Conservation (phyloP, 2,329 filamentous ascomycete genomes). For the Colletotrichum lentis region DNA sequence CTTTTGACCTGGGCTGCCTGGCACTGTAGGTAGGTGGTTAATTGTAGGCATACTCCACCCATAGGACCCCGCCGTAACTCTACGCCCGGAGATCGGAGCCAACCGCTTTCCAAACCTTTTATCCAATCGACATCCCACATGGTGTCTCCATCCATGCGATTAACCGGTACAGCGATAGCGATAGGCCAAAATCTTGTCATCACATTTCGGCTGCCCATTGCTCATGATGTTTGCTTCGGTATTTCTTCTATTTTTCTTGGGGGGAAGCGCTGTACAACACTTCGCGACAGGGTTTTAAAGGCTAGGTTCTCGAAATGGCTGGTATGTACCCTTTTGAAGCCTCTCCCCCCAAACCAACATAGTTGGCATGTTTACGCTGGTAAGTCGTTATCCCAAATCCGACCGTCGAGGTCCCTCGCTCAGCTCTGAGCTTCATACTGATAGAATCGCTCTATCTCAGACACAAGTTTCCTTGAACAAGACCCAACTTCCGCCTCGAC, state of each 20-base stretch:
- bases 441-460: background rate
- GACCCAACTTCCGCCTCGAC: conserved; percentile 35
- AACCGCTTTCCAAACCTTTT: conserved; percentile 19
- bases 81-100: conserved; percentile 25
- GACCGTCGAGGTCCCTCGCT: background rate
- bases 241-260: conserved; percentile 11
- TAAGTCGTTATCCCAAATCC: conserved; percentile 21
- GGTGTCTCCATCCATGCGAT: conserved; percentile 11
- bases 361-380: conserved; percentile 27
- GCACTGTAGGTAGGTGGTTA: too few relatives aligned
- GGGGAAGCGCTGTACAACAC: conserved; percentile 24
- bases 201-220: conserved; percentile 1
- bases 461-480: conserved; percentile 20
- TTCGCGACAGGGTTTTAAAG: conserved; percentile 5
- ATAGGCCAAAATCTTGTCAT: conserved; percentile 16
- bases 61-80: conserved; percentile 12
- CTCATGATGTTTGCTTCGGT: background rate
- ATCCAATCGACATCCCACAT: background rate
- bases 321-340: conserved; percentile 36
- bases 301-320: conserved; percentile 33
- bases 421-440: conserved; percentile 8
- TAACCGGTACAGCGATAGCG: conserved; percentile 17
- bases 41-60: background rate
- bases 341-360: conserved; percentile 13
- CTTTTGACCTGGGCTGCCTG: too few relatives aligned